Percentiles rank a stretch among this genome's conserved stretches.
phyloP scores from a whole-genome alignment of 768 basidiomycete genomes.

The Termitomyces eurrhizus region DNA sequence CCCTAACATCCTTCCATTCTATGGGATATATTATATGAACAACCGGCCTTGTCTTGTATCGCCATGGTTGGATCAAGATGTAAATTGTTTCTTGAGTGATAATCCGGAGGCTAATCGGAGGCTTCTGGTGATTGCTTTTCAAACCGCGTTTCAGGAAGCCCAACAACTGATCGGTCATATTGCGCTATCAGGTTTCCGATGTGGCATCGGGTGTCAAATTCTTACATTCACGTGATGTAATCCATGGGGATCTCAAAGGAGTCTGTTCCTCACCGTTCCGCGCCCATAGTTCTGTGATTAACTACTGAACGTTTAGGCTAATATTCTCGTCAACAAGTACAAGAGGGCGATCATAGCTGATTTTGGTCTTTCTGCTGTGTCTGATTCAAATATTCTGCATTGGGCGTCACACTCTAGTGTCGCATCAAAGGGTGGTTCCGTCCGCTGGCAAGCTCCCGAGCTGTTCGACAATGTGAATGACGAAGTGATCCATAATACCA shows the following conservation, averaged over 20 bases:
- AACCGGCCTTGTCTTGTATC: constrained; percentile 28
- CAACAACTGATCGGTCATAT: background rate
- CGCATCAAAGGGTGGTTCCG: constrained; percentile 13
- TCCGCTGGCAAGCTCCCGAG: constrained; percentile 22
- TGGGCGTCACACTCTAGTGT: constrained; percentile 15
- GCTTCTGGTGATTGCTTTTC: background rate
- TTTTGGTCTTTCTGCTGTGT: constrained; percentile 20
- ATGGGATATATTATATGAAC: constrained; percentile 23
- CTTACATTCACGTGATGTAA: constrained; percentile 29
- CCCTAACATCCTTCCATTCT: constrained; percentile 29
- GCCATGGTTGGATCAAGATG: constrained; percentile 34
- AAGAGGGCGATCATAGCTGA: constrained; percentile 21
- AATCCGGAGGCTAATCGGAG: constrained; percentile 12
- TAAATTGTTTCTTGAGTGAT: constrained; percentile 19
- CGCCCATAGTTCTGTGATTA: too few relatives aligned
- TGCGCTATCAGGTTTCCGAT: constrained; percentile 23
- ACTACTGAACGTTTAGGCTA: constrained; percentile 13
- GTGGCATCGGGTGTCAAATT: constrained; percentile 29
- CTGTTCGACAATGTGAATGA: constrained; percentile 14
- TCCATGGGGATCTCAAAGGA: constrained; percentile 45
- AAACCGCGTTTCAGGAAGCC: background rate
- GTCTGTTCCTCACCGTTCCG: constrained; percentile 20
- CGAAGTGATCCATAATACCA: constrained; percentile 8
- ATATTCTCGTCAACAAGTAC: constrained; percentile 19
- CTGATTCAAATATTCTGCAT: constrained; percentile 13